Evolutionary conservation across 1,284 basidiomycete species (phyloP).

Genomic region (Phylloboletellus chloephorus): DNA sequence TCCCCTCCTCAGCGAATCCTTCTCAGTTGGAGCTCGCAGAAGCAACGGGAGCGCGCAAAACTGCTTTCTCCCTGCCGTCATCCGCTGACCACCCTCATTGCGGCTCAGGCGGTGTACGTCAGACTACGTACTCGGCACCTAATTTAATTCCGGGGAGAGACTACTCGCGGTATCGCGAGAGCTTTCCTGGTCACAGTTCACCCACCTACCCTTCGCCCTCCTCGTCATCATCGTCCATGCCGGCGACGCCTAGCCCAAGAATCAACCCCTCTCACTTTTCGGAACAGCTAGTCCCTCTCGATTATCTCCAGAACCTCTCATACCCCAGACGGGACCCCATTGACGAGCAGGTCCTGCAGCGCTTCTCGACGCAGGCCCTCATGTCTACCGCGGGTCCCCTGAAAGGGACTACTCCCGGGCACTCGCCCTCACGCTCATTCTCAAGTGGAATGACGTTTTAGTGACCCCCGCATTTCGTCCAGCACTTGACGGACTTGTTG

Average conservation of each 20-base stretch:
- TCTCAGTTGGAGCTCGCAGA: constrained; percentile 27
- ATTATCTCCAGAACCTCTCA: constrained; percentile 49
- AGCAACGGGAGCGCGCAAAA: constrained; percentile 20
- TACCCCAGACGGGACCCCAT: constrained; percentile 50
- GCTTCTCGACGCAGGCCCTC: constrained; percentile 37
- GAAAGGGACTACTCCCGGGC: constrained; percentile 15
- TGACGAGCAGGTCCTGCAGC: constrained; percentile 54
- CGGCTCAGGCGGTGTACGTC: constrained; percentile 20
- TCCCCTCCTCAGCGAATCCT: constrained; percentile 29
- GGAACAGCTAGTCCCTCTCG: constrained; percentile 52
- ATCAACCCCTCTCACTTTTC: constrained; percentile 25
- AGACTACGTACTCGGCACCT: constrained; percentile 33
- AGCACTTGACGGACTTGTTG: constrained; percentile 5
- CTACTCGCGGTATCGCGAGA: constrained; percentile 23
- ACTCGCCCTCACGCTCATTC: constrained; percentile 24
- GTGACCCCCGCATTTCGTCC: neutral
- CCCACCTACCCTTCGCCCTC: constrained; percentile 26
- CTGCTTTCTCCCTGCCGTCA: constrained; percentile 30
- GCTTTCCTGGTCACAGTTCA: constrained; percentile 3
- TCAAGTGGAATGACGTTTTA: constrained; percentile 28
- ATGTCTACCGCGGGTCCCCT: constrained; percentile 15
- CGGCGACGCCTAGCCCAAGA: constrained; percentile 31
- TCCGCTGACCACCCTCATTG: constrained; percentile 24
- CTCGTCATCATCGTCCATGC: constrained; percentile 29
- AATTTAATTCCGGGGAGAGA: constrained; percentile 21